Base-by-base conservation (phyloP, 2,329 filamentous ascomycete genomes). In the Ophiostoma triangulosporum region DNA sequence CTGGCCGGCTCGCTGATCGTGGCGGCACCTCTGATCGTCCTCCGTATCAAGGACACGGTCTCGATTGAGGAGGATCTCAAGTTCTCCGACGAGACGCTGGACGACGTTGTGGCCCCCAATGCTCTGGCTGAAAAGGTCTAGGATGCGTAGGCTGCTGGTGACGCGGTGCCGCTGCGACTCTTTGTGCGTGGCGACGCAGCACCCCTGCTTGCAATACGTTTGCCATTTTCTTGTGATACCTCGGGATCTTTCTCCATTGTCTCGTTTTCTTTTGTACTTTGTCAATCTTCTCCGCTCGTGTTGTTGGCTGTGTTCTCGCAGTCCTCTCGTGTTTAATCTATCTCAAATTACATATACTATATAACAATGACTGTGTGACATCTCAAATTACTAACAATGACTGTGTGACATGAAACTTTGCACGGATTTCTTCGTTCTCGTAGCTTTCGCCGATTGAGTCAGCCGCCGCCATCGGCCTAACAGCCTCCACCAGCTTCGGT, bases 11-110 rank as follows among this genome's bases (percentile, higher is more conserved):
- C 84, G 29, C 75, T 96, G 45, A 15, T 95, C 29, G 69, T 91
- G 57, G 90, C 88, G 4, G 74, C 83, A 0, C 90, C 90, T 0
- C 78, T 95, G 56, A 84, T 96, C 64, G 78, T 86, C 62, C 70
- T 81, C 62, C 85, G 84, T 70, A 84, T 96, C 66, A 77, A 85
- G 65, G 88, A 95, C 61, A 85, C 83, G n/a, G 80, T 88, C n/a
- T 66, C 77, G 1, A 62, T 95, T 4, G 87, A 91, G 67, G 83
- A 90, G 52, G 90, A 96, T 67, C 71, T 95, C 51, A 81, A 82
- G 64, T 90, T 88, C 66, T 88, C 85, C 20, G 89, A 95, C 63
- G 87, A 93, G 75, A 93, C 84, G 0, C 63, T 84, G 15, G 79
- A 77, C 26, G 87, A 95, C 60, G 83, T 95, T 14, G 64, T 67